These are phyloP conservation scores for Penicillium pancosmium DNA, from an alignment of 495 filamentous ascomycete species.

Conservation along the genomic window DNA sequence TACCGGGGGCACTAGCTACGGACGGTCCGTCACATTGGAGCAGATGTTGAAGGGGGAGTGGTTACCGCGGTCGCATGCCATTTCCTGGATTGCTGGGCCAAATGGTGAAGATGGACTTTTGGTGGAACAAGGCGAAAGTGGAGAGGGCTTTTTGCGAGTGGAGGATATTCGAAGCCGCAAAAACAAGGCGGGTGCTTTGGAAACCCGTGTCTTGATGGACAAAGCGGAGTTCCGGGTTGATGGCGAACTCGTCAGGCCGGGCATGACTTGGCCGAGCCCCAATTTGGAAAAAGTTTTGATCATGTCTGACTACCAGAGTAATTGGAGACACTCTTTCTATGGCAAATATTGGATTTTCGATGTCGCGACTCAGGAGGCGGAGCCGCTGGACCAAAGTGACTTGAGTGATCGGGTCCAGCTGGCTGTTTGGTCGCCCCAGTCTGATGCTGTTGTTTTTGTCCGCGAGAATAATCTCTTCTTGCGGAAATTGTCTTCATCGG, in stretches of 20 bases:
- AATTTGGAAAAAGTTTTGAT: slow-evolving; percentile 85
- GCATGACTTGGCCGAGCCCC: slow-evolving; percentile 71
- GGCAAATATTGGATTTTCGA: slow-evolving; percentile 93
- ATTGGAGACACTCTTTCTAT: slow-evolving; percentile 88
- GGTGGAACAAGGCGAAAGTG: slow-evolving; percentile 61
- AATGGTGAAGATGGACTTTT: slow-evolving; percentile 85
- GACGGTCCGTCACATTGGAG: slow-evolving; percentile 79
- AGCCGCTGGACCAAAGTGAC: slow-evolving; percentile 74
- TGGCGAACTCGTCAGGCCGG: slow-evolving; percentile 52
- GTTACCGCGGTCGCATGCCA: slow-evolving; percentile 65
- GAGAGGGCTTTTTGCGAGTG: slow-evolving; percentile 77
- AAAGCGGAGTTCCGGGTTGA: slow-evolving; percentile 59
- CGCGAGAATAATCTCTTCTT: slow-evolving; percentile 86
- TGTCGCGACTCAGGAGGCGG: slow-evolving; percentile 75
- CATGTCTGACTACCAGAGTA: slow-evolving; percentile 65
- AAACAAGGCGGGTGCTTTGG: slow-evolving; percentile 43
- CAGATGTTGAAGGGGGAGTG: slow-evolving; percentile 77
- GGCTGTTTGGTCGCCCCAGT: slow-evolving; percentile 86
- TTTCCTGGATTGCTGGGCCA: slow-evolving; percentile 87
- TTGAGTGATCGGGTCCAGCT: slow-evolving; percentile 74
- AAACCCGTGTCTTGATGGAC: slow-evolving; percentile 75
- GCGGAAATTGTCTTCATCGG: slow-evolving; percentile 64
- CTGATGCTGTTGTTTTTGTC: slow-evolving; percentile 83
- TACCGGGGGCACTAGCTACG: slow-evolving; percentile 64
- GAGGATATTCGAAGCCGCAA: slow-evolving; percentile 75